These are phyloP conservation scores for Casuarina cunninghamiana DNA, from an alignment of 306 rosid genomes.

Conservation along the genomic window DNA sequence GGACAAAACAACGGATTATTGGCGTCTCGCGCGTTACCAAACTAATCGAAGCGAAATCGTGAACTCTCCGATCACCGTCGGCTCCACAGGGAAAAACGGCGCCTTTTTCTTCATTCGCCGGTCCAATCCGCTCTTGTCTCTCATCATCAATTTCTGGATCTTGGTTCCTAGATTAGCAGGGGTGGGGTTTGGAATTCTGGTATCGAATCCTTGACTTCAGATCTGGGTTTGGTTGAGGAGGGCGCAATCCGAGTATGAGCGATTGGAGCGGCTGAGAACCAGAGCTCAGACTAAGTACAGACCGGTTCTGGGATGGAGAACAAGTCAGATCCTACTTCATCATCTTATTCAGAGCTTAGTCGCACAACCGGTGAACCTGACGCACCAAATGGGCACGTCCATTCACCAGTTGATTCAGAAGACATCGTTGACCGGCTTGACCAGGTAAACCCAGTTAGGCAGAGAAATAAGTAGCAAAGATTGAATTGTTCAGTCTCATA, in stretches of 20 bases:
- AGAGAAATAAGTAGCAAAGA: background rate
- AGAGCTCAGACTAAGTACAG: constrained; percentile 27
- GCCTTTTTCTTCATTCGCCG: background rate
- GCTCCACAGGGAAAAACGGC: background rate
- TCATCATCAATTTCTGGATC: constrained; percentile 10
- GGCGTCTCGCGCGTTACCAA: no score
- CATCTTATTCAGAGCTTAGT: constrained; percentile 9
- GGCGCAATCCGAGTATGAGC: constrained; percentile 41
- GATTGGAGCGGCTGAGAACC: constrained; percentile 60
- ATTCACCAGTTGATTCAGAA: background rate
- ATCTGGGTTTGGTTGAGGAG: constrained; percentile 39
- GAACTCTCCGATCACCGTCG: background rate
- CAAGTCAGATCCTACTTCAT: constrained; percentile 22
- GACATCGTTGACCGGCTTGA: constrained; percentile 22
- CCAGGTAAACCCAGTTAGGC: constrained; percentile 38
- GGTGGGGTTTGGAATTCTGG: constrained; percentile 9
- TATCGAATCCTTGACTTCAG: constrained; percentile 19
- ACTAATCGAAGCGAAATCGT: background rate
- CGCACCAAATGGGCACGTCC: constrained; percentile 19
- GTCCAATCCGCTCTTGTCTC: background rate
- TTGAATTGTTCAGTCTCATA: constrained; percentile 12
- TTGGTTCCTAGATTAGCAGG: background rate
- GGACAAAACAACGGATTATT: no score
- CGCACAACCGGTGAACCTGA: constrained; percentile 16
- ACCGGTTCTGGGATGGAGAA: constrained; percentile 29